These are phyloP conservation scores for Neoboletus subvelutipes DNA, from an alignment of 768 basidiomycete genomes.

Conservation along the genomic window DNA sequence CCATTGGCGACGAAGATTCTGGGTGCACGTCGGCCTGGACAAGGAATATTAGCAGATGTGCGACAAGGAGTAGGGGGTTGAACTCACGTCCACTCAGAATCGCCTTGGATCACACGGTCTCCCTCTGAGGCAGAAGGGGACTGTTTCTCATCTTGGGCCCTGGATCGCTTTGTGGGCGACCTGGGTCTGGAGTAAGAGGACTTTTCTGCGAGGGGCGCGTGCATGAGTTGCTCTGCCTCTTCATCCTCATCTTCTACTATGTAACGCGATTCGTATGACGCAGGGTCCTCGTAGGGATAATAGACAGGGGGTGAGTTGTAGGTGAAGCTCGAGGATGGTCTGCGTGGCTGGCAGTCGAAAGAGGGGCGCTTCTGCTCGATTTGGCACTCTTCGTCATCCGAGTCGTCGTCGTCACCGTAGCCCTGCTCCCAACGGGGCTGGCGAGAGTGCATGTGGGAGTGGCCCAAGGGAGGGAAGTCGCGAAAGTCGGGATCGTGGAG, in stretches of 20 bases:
- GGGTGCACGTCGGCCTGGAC: conserved; percentile 55
- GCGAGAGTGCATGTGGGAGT: conserved; percentile 19
- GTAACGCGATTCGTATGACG: conserved; percentile 31
- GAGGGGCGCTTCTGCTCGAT: conserved; percentile 15
- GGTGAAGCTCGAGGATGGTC: conserved; percentile 24
- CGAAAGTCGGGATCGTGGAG: conserved; percentile 69
- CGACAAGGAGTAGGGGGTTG: neutral
- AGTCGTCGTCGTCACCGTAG: conserved; percentile 29
- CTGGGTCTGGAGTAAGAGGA: conserved; percentile 12
- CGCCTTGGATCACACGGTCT: conserved; percentile 15
- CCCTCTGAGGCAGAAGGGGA: neutral
- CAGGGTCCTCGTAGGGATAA: conserved; percentile 30
- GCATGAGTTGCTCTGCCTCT: conserved; percentile 18
- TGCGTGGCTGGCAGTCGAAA: conserved; percentile 22
- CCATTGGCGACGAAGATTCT: conserved; percentile 57
- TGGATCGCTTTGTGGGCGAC: conserved; percentile 20
- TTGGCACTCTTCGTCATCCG: conserved; percentile 30
- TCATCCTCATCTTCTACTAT: conserved; percentile 29
- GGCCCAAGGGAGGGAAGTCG: conserved; percentile 50
- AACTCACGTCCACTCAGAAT: conserved; percentile 37
- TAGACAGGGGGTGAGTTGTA: conserved; percentile 25
- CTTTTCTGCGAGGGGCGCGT: conserved; percentile 30
- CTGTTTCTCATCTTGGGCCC: conserved; percentile 22
- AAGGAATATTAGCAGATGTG: neutral
- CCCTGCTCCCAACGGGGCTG: conserved; percentile 38